Evolutionary conservation across 1,284 basidiomycete species (phyloP), one percentile per base, ranked within the genome.

Genomic region (Marasmius tenuissimus): DNA sequence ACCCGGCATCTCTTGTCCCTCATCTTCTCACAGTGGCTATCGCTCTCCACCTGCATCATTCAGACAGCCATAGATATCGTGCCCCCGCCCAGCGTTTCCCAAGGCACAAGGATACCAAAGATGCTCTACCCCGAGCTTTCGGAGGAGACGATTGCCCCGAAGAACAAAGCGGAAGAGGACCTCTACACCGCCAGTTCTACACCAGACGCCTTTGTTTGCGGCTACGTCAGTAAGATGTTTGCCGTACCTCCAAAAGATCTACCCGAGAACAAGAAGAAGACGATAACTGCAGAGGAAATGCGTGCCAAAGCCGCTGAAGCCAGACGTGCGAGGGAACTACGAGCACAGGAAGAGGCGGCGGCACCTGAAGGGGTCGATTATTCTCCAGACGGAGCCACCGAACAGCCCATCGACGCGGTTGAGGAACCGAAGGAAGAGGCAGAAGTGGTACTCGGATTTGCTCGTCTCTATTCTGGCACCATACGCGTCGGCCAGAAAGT

Each of bases 201-300:
- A 1, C 69, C 85, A 3, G 81, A 82, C 4, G 86, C 88, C 0
- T 84, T 78, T 59, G 79, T 95, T n/a, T 85, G 89, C 12, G 94
- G 89, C 4, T 97, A 97, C 73, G 92, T 99, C 59, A 97, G 94
- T 81, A 99, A 99, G 75, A 99, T 99, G 97, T 98, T 99, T 73
- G 96, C 96, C 0, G 90, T 98, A 1, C 78, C 87, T 22, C 78
- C 77, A 18, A 86, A 85, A 59, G 93, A 97, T 54, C 77, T 99
- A 37, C 97, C 97, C 0, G 91, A 96, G 69, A 89, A 91, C 72
- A 93, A 91, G 76, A 86, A 88, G 70, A 88, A 82, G 65, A 80
- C 85, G 33, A 71, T 95, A 59, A 94, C 91, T 0, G 93, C 93
- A 0, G 94, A 97, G 39, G 93, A 97, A 73, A 91, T 97, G 88